Percentiles rank a stretch among this genome's conserved stretches.
These are phyloP conservation scores for Papiliotrema flavescens DNA, from an alignment of 1,284 basidiomycete species.

Conservation along the genomic window DNA sequence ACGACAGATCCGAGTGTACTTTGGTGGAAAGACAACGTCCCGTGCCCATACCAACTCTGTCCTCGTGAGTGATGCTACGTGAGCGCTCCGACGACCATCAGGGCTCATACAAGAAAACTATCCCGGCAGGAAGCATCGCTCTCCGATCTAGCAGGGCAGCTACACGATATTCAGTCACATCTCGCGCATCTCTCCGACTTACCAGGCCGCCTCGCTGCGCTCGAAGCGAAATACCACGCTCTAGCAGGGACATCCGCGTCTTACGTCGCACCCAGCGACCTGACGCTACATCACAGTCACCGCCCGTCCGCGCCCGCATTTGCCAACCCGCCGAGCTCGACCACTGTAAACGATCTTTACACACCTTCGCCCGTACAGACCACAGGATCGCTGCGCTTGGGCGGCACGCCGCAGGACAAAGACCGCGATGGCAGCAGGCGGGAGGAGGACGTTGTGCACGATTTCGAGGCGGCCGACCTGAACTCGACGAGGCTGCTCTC, in stretches of 20 bases:
- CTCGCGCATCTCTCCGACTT: background rate
- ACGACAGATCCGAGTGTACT: constrained; percentile 2
- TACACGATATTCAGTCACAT: background rate
- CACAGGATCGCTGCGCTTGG: background rate
- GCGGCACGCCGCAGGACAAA: too few relatives aligned
- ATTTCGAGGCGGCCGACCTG: constrained; percentile 2
- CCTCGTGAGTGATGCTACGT: background rate
- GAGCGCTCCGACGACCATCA: too few relatives aligned
- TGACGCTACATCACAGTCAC: too few relatives aligned
- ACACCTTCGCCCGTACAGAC: background rate
- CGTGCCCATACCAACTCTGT: background rate
- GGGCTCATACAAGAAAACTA: constrained; percentile 2
- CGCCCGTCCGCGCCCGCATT: too few relatives aligned
- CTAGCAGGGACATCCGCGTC: background rate
- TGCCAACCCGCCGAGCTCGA: too few relatives aligned
- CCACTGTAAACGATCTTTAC: background rate
- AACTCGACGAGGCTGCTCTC: constrained; percentile 1
- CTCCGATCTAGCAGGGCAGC: background rate
- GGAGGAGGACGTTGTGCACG: background rate
- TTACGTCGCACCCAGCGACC: background rate
- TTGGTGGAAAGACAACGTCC: constrained; percentile 2
- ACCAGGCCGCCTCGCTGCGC: background rate
- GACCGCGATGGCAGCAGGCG: too few relatives aligned
- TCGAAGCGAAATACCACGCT: background rate
- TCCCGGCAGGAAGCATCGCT: constrained; percentile 1